Evolutionary conservation across 257 asterid species (phyloP).

Genomic region (Ajuga chamaepitys): DNA sequence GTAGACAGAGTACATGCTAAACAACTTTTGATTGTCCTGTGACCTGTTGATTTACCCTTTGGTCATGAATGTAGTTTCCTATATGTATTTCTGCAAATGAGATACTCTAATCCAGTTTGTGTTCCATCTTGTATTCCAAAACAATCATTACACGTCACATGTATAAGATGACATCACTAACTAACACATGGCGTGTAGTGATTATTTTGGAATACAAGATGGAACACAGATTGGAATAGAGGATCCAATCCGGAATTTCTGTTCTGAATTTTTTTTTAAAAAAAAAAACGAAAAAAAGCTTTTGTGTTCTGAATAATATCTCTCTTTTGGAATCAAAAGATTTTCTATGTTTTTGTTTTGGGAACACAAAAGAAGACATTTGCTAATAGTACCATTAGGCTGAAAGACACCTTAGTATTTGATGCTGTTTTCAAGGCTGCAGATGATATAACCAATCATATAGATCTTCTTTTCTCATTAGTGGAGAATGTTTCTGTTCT

Average conservation of each 20-base stretch:
- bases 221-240: too few species aligned
- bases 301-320: neutral
- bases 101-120: too few species aligned
- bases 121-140: too few species aligned
- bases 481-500: neutral
- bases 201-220: too few species aligned
- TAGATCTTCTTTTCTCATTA: neutral
- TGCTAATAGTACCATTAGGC: neutral
- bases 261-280: too few species aligned
- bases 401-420: neutral
- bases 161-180: too few species aligned
- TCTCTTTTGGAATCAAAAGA: neutral
- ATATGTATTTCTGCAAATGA: neutral
- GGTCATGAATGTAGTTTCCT: neutral
- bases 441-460: neutral
- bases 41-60: neutral
- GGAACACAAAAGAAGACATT: neutral
- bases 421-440: neutral
- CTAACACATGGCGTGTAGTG: too few species aligned
- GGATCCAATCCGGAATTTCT: too few species aligned
- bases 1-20: conserved; percentile 20
- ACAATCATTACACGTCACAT: too few species aligned
- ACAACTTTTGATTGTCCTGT: neutral
- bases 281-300: too few species aligned
- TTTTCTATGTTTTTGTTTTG: too few species aligned